A percentile compares a stretch with the other conserved stretches of the same genome.
These are phyloP conservation scores for Gymnopilus dilepis DNA, from an alignment of 768 basidiomycete species.

Conservation along the genomic window DNA sequence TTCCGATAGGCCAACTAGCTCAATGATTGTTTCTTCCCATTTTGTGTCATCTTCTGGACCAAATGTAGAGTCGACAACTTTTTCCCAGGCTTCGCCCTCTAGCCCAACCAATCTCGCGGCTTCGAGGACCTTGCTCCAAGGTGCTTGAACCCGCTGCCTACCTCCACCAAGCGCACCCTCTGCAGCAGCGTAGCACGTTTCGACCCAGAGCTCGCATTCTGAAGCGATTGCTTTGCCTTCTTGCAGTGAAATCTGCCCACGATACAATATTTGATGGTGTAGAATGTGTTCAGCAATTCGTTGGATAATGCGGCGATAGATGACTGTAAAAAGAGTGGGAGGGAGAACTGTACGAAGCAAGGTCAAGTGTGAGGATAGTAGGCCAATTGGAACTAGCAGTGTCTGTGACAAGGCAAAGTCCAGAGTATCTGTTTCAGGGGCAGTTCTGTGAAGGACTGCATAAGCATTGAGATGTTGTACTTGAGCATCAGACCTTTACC, in stretches of 20 bases:
- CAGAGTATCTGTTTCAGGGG: conserved; percentile 27
- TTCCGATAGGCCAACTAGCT: conserved; percentile 63
- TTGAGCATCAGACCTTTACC: conserved; percentile 35
- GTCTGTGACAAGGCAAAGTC: conserved; percentile 64
- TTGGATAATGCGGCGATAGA: conserved; percentile 79
- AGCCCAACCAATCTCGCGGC: conserved; percentile 71
- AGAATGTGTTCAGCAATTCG: conserved; percentile 79
- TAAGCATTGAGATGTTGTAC: background rate
- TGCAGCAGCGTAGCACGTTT: conserved; percentile 72
- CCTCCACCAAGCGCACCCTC: conserved; percentile 49
- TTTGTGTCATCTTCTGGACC: conserved; percentile 48
- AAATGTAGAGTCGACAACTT: conserved; percentile 53
- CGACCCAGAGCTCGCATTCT: conserved; percentile 85
- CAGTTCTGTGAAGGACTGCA: background rate
- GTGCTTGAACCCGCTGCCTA: conserved; percentile 63
- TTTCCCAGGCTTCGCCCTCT: conserved; percentile 58
- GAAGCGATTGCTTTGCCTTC: conserved; percentile 68
- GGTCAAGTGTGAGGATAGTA: conserved; percentile 79
- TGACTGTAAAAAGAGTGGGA: conserved; percentile 51
- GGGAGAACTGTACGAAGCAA: conserved; percentile 73
- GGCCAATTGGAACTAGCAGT: conserved; percentile 75
- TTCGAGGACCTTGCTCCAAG: conserved; percentile 77
- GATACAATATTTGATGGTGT: conserved; percentile 82
- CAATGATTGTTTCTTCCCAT: conserved; percentile 62
- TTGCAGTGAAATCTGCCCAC: conserved; percentile 64